Conservation (phyloP, 768 basidiomycete genomes). For the Suillus americanus region DNA sequence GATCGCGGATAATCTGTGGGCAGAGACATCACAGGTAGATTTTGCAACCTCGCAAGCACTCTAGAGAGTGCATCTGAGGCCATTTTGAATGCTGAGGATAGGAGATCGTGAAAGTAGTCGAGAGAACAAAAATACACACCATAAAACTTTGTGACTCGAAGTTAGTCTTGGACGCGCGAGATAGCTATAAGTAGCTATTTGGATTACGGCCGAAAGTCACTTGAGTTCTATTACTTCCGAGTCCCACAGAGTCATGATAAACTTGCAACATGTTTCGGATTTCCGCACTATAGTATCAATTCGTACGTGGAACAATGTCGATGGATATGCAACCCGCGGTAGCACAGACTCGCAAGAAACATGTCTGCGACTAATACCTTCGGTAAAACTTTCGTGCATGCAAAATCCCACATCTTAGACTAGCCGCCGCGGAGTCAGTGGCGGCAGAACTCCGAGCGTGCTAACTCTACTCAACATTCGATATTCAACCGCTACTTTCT, state of each 20-base stretch:
- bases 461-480: not conserved
- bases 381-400: not conserved
- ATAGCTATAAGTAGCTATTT: too few relatives aligned
- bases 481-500: not conserved
- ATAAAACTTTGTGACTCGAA: constrained; percentile 3
- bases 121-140: not conserved
- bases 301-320: too few relatives aligned
- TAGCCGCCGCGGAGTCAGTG: not conserved
- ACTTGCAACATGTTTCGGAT: too few relatives aligned
- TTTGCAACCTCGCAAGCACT: constrained; percentile 67
- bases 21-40: constrained; percentile 84
- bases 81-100: constrained; percentile 22
- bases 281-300: too few relatives aligned
- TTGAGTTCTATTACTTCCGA: too few relatives aligned
- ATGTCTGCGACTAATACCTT: not conserved
- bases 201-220: not conserved
- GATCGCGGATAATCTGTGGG: constrained; percentile 96
- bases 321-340: too few relatives aligned
- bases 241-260: too few relatives aligned
- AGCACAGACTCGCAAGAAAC: too few relatives aligned
- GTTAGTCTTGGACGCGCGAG: not conserved
- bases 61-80: constrained; percentile 40
- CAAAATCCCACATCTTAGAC: not conserved
- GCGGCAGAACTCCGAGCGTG: not conserved
- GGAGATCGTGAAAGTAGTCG: not conserved